phyloP scores from a whole-genome alignment of 805 yeast genomes.

The Ogataea haglerorum region DNA sequence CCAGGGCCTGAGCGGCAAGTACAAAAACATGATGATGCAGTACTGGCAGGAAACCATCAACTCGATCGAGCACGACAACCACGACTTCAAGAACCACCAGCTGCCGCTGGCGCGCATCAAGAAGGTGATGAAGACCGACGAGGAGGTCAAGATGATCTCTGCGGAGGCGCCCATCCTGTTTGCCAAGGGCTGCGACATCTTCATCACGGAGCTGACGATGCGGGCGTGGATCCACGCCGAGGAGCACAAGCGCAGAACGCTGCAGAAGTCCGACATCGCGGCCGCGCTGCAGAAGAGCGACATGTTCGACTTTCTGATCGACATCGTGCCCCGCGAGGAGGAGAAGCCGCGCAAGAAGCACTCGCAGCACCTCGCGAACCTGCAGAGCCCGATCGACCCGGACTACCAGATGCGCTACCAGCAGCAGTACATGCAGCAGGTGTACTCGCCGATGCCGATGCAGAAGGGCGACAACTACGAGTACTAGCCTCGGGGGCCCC shows the following conservation, averaged over 20 bases:
- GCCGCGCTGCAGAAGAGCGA: slow-evolving; percentile 92
- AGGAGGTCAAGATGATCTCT: slow-evolving; percentile 94
- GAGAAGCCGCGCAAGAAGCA: slow-evolving; percentile 48
- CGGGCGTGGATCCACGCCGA: slow-evolving; percentile 99
- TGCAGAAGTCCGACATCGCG: slow-evolving; percentile 92
- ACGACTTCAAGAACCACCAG: slow-evolving; percentile 91
- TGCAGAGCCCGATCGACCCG: slow-evolving; percentile 13
- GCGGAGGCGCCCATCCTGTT: slow-evolving; percentile 98
- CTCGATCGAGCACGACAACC: slow-evolving; percentile 81
- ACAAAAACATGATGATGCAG: slow-evolving; percentile 86
- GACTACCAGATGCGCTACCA: slow-evolving; percentile 23
- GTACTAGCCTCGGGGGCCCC: neutral
- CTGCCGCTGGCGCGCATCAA: slow-evolving; percentile 94
- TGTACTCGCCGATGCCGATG: slow-evolving; percentile 14
- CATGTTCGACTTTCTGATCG: slow-evolving; percentile 96
- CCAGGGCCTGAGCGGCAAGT: slow-evolving; percentile 80
- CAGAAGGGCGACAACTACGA: slow-evolving; percentile 8
- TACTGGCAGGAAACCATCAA: slow-evolving; percentile 97
- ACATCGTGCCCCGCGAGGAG: slow-evolving; percentile 90
- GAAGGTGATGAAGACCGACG: slow-evolving; percentile 97
- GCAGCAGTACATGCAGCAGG: slow-evolving; percentile 18
- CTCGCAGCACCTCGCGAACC: slow-evolving; percentile 23
- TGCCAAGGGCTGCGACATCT: slow-evolving; percentile 97
- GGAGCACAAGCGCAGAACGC: slow-evolving; percentile 88
- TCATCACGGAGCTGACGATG: slow-evolving; percentile 96